Percentiles rank a stretch among this genome's conserved stretches.
Evolutionary conservation across 345 rosid species (phyloP).

Genomic region (Lepidium aucheri): DNA sequence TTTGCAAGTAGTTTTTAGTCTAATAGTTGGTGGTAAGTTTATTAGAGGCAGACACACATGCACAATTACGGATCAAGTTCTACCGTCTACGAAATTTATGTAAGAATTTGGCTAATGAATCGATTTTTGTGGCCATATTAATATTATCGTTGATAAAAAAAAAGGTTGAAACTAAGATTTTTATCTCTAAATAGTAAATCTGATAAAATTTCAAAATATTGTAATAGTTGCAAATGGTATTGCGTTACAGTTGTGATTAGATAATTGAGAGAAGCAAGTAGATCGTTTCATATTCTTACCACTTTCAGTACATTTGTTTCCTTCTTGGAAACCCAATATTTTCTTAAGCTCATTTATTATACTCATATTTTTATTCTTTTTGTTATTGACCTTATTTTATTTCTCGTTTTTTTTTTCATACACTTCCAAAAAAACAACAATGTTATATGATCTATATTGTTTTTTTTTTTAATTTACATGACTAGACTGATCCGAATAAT

Average conservation of each 20-base stretch:
- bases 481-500: not conserved
- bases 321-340: conserved; percentile 18
- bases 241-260: conserved; percentile 5
- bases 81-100: too few relatives aligned
- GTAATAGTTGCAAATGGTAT: too few relatives aligned
- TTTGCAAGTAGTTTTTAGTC: too few relatives aligned
- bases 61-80: too few relatives aligned
- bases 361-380: conserved; percentile 9
- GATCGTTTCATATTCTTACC: not conserved
- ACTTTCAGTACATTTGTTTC: conserved; percentile 12
- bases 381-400: conserved; percentile 8
- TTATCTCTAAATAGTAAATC: too few relatives aligned
- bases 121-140: too few relatives aligned
- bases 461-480: not conserved
- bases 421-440: conserved; percentile 1
- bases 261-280: not conserved
- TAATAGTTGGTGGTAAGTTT: too few relatives aligned
- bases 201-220: too few relatives aligned
- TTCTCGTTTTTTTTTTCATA: not conserved
- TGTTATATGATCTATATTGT: not conserved
- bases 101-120: too few relatives aligned
- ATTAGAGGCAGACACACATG: too few relatives aligned
- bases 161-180: too few relatives aligned
- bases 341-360: conserved; percentile 1
- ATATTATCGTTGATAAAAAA: too few relatives aligned